Evolutionary conservation across 2,329 filamentous ascomycete genomes (phyloP), one percentile per base, ranked within the genome.

Genomic region (Colletotrichum paranaense): DNA sequence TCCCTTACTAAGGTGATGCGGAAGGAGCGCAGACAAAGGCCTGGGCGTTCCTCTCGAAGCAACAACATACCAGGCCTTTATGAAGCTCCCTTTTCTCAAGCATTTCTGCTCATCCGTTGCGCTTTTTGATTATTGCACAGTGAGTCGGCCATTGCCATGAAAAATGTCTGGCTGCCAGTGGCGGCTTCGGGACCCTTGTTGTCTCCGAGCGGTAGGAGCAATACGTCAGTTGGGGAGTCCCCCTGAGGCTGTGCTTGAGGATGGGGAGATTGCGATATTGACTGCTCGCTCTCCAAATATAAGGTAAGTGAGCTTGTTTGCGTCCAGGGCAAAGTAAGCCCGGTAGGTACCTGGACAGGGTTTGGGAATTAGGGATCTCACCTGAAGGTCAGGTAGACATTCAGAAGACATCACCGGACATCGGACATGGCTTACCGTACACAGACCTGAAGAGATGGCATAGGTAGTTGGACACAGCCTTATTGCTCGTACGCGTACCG

Each of bases 211-310:
- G 30, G 32, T 42, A 35, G 32, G n/a, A 46, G 65, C n/a, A 26
- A 55, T 72, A 72, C 68, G 63, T 72, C 60, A 72, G 64, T 49
- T 68, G 30, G 46, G 26, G 35, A 52, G 35, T 56, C 22, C 52
- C 60, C 68, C 58, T 72, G 64, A 58, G 68, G 68, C 68, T 72
- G 68, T 72, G 68, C 64, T 58, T 56, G 22, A 32, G 49, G 32
- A 68, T 38, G 46, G 62, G 64, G 68, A 72, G 49, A 68, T 72
- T 72, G 38, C 56, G 49, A 68, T 52, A 35, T 55, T 32, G 64
- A 49, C 64, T 68, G 16, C 42, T 49, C n/a, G 42, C 19, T 49
- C 42, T 24, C 42, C 30, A 11, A 14, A 67, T 26, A 30, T 28
- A 19, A 42, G 38, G 38, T 42, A 30, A 35, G 22, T 32, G 24